phyloP scores from a whole-genome alignment of 331 rosid genomes.

The Erythrophleum ivorense region DNA sequence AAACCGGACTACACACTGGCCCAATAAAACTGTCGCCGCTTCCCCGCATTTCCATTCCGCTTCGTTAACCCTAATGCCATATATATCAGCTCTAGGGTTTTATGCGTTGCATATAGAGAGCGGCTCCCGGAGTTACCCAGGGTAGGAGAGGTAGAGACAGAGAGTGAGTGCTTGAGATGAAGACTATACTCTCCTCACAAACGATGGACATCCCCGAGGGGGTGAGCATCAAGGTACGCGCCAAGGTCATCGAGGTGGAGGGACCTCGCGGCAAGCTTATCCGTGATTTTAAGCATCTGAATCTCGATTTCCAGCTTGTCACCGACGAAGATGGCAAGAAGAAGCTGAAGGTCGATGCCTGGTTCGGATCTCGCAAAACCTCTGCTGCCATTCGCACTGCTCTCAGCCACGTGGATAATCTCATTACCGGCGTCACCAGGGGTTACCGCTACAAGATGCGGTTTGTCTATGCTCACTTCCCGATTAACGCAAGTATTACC shows the following conservation, averaged over 20 bases:
- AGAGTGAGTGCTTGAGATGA: conserved; percentile 40
- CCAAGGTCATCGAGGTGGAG: conserved; percentile 74
- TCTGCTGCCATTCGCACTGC: conserved; percentile 81
- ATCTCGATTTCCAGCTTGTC: conserved; percentile 71
- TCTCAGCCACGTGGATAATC: conserved; percentile 68
- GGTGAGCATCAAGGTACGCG: conserved; percentile 64
- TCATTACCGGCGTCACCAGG: conserved; percentile 73
- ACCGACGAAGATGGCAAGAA: conserved; percentile 57
- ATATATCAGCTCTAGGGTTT: conserved; percentile 1
- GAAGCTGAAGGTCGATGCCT: conserved; percentile 71
- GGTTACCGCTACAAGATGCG: conserved; percentile 83
- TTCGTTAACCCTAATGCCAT: not conserved
- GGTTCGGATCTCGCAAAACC: conserved; percentile 73
- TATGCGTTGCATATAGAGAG: not conserved
- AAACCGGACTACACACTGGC: not conserved
- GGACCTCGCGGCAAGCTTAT: conserved; percentile 79
- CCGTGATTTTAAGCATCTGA: conserved; percentile 74
- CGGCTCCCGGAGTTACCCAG: not conserved
- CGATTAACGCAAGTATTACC: conserved; percentile 68
- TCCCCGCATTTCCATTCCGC: too few species aligned
- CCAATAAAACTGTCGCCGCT: not conserved
- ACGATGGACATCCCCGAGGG: conserved; percentile 72
- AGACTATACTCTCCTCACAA: conserved; percentile 63
- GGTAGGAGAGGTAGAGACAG: conserved; percentile 22
- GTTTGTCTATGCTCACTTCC: conserved; percentile 76